A percentile compares a stretch with the other conserved stretches of the same genome.
Evolutionary conservation across 306 rosid species (phyloP).

Genomic region (Rosa persica): DNA sequence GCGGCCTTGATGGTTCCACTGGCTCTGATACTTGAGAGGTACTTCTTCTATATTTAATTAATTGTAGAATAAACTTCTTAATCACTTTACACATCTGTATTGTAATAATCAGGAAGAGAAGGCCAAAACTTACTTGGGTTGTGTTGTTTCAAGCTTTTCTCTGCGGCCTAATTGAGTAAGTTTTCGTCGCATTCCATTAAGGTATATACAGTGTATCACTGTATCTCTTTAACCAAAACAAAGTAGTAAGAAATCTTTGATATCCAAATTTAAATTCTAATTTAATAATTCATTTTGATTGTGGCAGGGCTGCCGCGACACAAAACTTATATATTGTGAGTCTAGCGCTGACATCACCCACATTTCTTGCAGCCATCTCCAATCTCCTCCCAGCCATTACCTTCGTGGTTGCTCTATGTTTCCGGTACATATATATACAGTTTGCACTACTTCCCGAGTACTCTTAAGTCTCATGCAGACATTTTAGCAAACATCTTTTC

Average conservation of each 20-base stretch:
- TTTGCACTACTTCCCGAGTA: background rate
- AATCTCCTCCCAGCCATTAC: background rate
- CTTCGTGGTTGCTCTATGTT: background rate
- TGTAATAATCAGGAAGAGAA: background rate
- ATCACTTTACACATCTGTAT: too few relatives aligned
- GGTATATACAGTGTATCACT: too few relatives aligned
- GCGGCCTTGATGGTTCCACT: background rate
- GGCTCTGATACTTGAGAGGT: background rate
- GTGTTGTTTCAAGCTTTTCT: slow-evolving; percentile 3
- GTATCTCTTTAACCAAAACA: background rate
- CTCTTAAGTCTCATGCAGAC: background rate
- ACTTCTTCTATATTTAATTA: background rate
- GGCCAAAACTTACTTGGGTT: background rate
- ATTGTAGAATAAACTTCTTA: background rate
- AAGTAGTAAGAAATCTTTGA: background rate
- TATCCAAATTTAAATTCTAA: background rate
- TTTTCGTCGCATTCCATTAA: background rate
- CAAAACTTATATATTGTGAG: background rate
- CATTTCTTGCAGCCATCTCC: background rate
- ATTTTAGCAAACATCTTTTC: too few relatives aligned
- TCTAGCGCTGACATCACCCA: background rate
- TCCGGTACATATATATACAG: background rate
- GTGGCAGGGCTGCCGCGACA: background rate
- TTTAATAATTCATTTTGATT: background rate
- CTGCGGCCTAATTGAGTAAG: background rate